Percentiles rank a stretch among this genome's conserved stretches.
Evolutionary conservation across 177 flowering plant genomes (phyloP).

Genomic region (Vitis hybrid): DNA sequence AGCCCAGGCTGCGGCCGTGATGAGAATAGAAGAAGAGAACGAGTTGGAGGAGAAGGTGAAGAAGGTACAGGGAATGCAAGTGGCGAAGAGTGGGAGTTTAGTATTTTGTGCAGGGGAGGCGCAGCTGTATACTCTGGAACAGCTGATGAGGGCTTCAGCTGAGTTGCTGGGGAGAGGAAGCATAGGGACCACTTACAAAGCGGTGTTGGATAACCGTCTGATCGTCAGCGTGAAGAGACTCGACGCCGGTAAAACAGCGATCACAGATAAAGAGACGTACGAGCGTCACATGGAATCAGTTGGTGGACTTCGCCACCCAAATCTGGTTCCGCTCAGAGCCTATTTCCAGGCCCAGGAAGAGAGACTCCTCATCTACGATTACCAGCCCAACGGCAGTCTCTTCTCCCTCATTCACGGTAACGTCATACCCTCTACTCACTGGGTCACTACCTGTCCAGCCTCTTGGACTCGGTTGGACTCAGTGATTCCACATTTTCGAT

Average conservation of each 20-base stretch:
- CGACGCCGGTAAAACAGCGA: constrained; percentile 49
- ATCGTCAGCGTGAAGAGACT: constrained; percentile 77
- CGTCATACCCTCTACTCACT: neutral
- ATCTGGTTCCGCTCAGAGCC: constrained; percentile 84
- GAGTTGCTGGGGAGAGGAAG: constrained; percentile 89
- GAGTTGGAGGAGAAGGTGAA: constrained; percentile 60
- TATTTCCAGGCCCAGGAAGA: constrained; percentile 87
- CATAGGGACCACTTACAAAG: constrained; percentile 84
- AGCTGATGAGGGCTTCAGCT: constrained; percentile 90
- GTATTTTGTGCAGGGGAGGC: constrained; percentile 81
- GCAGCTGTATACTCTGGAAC: constrained; percentile 64
- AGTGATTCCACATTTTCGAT: too few relatives aligned
- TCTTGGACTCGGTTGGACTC: neutral
- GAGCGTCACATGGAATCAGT: constrained; percentile 80
- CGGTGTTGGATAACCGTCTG: constrained; percentile 69
- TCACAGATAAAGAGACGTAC: constrained; percentile 48
- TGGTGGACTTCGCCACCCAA: constrained; percentile 82
- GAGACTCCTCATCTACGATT: constrained; percentile 75
- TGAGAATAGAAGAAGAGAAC: constrained; percentile 50
- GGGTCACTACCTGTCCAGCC: neutral
- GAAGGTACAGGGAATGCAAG: constrained; percentile 41
- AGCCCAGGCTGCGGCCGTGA: constrained; percentile 41
- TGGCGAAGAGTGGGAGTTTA: constrained; percentile 63
- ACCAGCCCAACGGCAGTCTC: constrained; percentile 90
- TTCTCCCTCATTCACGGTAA: constrained; percentile 84